Percentiles rank a stretch among this genome's conserved stretches.
These are phyloP conservation scores for Chalara sp. DNA, from an alignment of 2,329 filamentous ascomycete species.

Conservation along the genomic window DNA sequence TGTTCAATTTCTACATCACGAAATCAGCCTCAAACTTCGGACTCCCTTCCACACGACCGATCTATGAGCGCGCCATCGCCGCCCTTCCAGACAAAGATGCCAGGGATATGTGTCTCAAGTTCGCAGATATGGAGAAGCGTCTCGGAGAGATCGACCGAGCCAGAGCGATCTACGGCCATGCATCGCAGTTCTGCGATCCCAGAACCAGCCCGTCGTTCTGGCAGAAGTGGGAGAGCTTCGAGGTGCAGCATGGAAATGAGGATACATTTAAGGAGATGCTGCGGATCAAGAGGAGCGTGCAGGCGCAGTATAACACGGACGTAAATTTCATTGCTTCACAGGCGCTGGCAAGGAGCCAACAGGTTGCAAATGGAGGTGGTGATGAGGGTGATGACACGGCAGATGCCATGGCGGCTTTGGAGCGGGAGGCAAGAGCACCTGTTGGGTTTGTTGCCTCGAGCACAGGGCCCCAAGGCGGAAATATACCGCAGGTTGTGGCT, in stretches of 20 bases:
- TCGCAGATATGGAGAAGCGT: slow-evolving; percentile 91
- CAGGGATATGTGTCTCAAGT: slow-evolving; percentile 97
- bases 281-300: slow-evolving; percentile 92
- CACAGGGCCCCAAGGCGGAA: slow-evolving; percentile 61
- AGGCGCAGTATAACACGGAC: slow-evolving; percentile 97
- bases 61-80: slow-evolving; percentile 93
- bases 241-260: slow-evolving; percentile 96
- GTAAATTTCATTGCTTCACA: slow-evolving; percentile 98
- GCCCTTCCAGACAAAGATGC: slow-evolving; percentile 90
- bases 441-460: slow-evolving; percentile 87
- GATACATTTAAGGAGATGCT: slow-evolving; percentile 99
- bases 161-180: slow-evolving; percentile 91
- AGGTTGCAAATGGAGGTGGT: slow-evolving; percentile 34
- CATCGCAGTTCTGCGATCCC: slow-evolving; percentile 94
- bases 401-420: slow-evolving; percentile 85
- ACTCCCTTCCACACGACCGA: slow-evolving; percentile 84
- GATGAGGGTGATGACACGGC: slow-evolving; percentile 42
- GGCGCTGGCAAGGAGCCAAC: slow-evolving; percentile 76
- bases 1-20: slow-evolving; percentile 99
- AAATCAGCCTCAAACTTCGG: slow-evolving; percentile 98
- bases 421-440: slow-evolving; percentile 81
- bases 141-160: slow-evolving; percentile 92
- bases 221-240: slow-evolving; percentile 95
- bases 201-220: slow-evolving; percentile 86
- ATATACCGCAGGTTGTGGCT: slow-evolving; percentile 35